Conservation (phyloP, 352 stramenopile genomes). For the Elongisporangium senticosum region DNA sequence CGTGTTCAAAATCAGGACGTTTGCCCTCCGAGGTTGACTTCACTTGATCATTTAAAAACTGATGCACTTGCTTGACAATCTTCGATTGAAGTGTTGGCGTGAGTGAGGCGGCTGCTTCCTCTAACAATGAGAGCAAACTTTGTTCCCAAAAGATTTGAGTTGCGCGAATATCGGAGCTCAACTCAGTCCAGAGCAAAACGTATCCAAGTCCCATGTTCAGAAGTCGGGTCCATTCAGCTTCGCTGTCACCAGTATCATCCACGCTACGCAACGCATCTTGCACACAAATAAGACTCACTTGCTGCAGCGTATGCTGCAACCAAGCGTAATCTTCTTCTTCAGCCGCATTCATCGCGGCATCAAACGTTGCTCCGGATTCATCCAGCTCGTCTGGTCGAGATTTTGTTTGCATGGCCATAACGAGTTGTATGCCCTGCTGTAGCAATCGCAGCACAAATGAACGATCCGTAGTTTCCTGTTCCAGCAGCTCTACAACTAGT, state of each 20-base stretch:
- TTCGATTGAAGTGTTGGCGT: background rate
- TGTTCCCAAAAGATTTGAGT: background rate
- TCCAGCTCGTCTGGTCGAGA: background rate
- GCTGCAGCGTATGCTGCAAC: slow-evolving; percentile 14
- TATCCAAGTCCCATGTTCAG: background rate
- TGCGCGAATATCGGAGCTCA: background rate
- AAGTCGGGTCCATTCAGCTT: background rate
- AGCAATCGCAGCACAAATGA: slow-evolving; percentile 50
- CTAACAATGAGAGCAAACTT: background rate
- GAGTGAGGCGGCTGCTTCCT: background rate
- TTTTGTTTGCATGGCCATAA: slow-evolving; percentile 11
- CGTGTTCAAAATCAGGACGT: background rate
- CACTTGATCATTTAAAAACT: background rate
- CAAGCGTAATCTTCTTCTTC: background rate
- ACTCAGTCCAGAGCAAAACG: background rate
- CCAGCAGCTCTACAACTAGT: slow-evolving; percentile 58
- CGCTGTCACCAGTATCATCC: background rate
- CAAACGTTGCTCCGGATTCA: background rate
- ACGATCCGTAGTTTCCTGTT: slow-evolving; percentile 49
- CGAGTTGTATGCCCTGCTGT: slow-evolving; percentile 52
- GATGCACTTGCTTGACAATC: background rate
- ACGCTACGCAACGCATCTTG: slow-evolving; percentile 12
- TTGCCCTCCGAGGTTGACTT: background rate
- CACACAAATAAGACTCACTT: slow-evolving; percentile 35
- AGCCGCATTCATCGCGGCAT: background rate